phyloP scores from a whole-genome alignment of 2,329 filamentous ascomycete genomes.

The Incumbomyces delicatus region DNA sequence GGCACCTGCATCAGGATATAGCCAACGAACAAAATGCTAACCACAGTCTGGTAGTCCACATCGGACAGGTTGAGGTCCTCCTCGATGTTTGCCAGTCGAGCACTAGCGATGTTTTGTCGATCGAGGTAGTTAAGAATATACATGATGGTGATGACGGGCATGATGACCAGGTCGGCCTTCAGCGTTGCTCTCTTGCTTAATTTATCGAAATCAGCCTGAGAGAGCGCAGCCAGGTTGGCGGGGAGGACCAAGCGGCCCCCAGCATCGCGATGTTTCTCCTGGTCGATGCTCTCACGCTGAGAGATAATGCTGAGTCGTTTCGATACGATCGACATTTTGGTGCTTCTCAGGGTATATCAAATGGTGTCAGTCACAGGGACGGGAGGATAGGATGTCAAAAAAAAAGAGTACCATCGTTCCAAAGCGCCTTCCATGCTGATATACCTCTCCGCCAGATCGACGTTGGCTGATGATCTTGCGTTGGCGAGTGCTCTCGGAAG shows the following conservation, averaged over 20 bases:
- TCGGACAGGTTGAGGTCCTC: constrained; percentile 30
- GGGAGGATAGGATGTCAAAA: no score
- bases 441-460: no score
- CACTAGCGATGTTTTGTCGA: constrained; percentile 49
- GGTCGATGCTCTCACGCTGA: constrained; percentile 9
- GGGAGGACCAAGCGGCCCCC: constrained; percentile 10
- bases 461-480: no score
- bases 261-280: constrained; percentile 10
- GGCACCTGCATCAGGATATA: constrained; percentile 51
- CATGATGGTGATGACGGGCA: constrained; percentile 11
- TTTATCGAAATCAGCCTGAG: constrained; percentile 8
- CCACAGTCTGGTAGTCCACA: constrained; percentile 27
- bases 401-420: no score
- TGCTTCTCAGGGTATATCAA: no score
- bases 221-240: constrained; percentile 8
- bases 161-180: constrained; percentile 13
- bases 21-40: constrained; percentile 44
- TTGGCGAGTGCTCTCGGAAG: no score
- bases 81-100: constrained; percentile 42
- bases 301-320: neutral
- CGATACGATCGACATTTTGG: neutral
- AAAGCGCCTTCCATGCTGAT: no score
- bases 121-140: constrained; percentile 70
- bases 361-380: no score
- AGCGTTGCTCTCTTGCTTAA: constrained; percentile 11